Percentiles rank a stretch among this genome's conserved stretches.
Conservation (phyloP, 2,329 filamentous ascomycete genomes). For the Monilinia aucupariae region DNA sequence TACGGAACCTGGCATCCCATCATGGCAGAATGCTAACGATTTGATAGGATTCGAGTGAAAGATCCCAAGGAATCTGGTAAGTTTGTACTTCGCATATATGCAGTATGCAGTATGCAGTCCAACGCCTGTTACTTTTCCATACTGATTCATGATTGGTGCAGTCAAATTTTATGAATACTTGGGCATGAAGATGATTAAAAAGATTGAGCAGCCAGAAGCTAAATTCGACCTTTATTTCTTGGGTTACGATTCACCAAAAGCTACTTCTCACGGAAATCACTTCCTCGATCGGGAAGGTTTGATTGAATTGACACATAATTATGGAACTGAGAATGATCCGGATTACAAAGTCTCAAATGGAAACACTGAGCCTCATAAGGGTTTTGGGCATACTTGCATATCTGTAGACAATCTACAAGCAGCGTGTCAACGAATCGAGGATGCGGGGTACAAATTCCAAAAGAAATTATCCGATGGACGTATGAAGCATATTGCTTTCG, state of each 20-base stretch:
- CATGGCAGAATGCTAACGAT: conserved; percentile 21
- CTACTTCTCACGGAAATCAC: conserved; percentile 66
- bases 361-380: conserved; percentile 78
- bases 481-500: conserved; percentile 87
- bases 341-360: conserved; percentile 79
- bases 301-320: conserved; percentile 78
- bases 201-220: conserved; percentile 74
- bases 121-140: no score
- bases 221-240: conserved; percentile 97
- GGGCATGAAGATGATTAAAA: conserved; percentile 77
- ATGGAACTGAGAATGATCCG: conserved; percentile 82
- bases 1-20: not conserved
- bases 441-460: conserved; percentile 88
- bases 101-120: not conserved
- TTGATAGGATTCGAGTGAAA: conserved; percentile 78
- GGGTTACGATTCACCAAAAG: conserved; percentile 72
- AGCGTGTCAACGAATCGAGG: conserved; percentile 82
- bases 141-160: conserved; percentile 28
- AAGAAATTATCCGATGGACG: conserved; percentile 87
- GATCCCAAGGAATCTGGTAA: conserved; percentile 75
- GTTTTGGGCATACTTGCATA: conserved; percentile 72
- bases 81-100: conserved; percentile 6
- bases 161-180: conserved; percentile 93
- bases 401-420: conserved; percentile 79
- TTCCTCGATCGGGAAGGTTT: conserved; percentile 80